These are phyloP conservation scores for Purpureocillium takamizusanense DNA, from an alignment of 2,329 filamentous ascomycete species.

Conservation along the genomic window DNA sequence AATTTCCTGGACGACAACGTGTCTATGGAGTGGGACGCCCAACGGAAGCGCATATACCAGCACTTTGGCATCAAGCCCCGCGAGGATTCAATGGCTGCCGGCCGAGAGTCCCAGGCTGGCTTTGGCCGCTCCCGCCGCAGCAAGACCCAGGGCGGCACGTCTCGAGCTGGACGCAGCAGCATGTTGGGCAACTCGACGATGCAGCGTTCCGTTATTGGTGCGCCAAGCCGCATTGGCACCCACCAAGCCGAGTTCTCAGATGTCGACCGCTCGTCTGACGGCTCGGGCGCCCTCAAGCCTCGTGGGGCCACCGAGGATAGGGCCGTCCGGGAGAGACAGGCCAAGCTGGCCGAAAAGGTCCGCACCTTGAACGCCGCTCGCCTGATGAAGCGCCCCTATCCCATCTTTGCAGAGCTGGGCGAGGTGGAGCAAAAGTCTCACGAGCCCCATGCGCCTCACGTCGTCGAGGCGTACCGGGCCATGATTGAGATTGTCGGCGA, in stretches of 20 bases:
- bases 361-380: constrained; percentile 69
- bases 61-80: constrained; percentile 80
- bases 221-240: constrained; percentile 57
- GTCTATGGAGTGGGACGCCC: constrained; percentile 90
- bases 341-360: constrained; percentile 69
- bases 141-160: constrained; percentile 40
- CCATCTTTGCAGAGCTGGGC: constrained; percentile 67
- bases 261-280: constrained; percentile 48
- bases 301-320: constrained; percentile 56
- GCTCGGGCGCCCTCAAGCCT: constrained; percentile 31
- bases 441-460: constrained; percentile 62
- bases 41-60: constrained; percentile 87
- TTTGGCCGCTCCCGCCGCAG: constrained; percentile 52
- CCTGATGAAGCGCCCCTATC: constrained; percentile 56
- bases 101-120: constrained; percentile 41
- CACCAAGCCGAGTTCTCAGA: constrained; percentile 62
- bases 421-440: constrained; percentile 62
- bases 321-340: constrained; percentile 75
- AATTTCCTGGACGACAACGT: constrained; percentile 90
- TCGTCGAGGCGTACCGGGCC: constrained; percentile 76
- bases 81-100: constrained; percentile 33
- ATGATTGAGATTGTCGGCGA: constrained; percentile 74
- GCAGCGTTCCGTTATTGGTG: constrained; percentile 80
- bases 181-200: constrained; percentile 53
- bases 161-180: constrained; percentile 40